phyloP scores from a whole-genome alignment of 2,329 filamentous ascomycete species.

The Pseudonectria foliicola region DNA sequence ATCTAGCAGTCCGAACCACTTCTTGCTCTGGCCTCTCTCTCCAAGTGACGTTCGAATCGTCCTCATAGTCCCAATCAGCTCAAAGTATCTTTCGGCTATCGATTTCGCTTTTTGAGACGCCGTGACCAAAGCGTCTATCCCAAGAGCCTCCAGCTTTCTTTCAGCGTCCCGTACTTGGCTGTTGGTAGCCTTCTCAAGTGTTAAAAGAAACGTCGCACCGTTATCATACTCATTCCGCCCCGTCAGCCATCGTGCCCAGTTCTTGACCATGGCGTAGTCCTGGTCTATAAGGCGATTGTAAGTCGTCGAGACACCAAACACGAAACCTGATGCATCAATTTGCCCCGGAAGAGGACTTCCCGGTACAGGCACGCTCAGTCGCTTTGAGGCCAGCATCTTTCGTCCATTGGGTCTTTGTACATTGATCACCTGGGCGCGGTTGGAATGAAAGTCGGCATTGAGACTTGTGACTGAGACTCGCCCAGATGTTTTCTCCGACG shows the following conservation, averaged over 20 bases:
- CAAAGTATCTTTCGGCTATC: slow-evolving; percentile 29
- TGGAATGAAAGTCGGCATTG: slow-evolving; percentile 24
- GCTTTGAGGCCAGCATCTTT: slow-evolving; percentile 21
- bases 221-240: slow-evolving; percentile 33
- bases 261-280: slow-evolving; percentile 32
- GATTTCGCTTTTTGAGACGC: slow-evolving; percentile 26
- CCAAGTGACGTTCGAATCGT: slow-evolving; percentile 27
- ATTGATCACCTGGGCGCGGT: slow-evolving; percentile 21
- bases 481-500: slow-evolving; percentile 20
- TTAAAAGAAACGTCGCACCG: slow-evolving; percentile 35
- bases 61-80: slow-evolving; percentile 29
- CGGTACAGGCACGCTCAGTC: slow-evolving; percentile 28
- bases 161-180: slow-evolving; percentile 26
- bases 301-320: slow-evolving; percentile 39
- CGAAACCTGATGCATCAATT: slow-evolving; percentile 32
- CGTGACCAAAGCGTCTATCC: slow-evolving; percentile 33
- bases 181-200: slow-evolving; percentile 31
- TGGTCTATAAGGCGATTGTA: slow-evolving; percentile 32
- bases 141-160: slow-evolving; percentile 25
- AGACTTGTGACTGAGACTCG: slow-evolving; percentile 23
- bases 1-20: slow-evolving; percentile 38
- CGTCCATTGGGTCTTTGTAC: slow-evolving; percentile 16
- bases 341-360: slow-evolving; percentile 23
- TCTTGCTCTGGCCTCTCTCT: slow-evolving; percentile 30
- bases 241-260: slow-evolving; percentile 41